These are phyloP conservation scores for Dendrostoma leiphaemia DNA, from an alignment of 2,329 filamentous ascomycete genomes.

Conservation along the genomic window DNA sequence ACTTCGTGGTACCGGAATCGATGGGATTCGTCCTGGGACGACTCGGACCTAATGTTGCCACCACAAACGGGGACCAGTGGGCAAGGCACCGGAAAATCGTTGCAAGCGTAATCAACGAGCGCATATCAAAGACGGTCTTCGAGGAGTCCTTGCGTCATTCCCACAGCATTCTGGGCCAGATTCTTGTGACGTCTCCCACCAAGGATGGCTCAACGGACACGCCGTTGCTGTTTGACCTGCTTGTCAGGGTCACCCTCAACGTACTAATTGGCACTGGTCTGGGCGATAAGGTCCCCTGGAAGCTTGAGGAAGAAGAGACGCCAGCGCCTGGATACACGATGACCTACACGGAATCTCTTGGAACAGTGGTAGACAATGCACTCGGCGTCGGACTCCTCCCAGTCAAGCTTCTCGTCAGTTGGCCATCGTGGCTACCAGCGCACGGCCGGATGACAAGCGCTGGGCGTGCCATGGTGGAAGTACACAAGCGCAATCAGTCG, in stretches of 20 bases:
- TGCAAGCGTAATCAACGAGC: constrained; percentile 34
- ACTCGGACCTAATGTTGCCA: constrained; percentile 33
- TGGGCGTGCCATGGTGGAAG: constrained; percentile 16
- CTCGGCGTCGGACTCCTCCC: neutral
- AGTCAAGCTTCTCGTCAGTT: neutral
- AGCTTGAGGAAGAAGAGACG: constrained; percentile 8
- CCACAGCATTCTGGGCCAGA: too few relatives aligned
- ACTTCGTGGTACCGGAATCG: constrained; percentile 30
- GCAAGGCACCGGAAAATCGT: constrained; percentile 34
- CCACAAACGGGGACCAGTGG: constrained; percentile 29
- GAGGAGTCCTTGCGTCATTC: too few relatives aligned
- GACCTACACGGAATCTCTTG: constrained; percentile 31
- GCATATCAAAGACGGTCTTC: constrained; percentile 34
- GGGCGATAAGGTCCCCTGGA: constrained; percentile 30
- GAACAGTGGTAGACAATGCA: neutral
- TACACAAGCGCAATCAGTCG: too few relatives aligned
- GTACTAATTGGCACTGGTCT: constrained; percentile 28
- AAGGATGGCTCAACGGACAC: too few relatives aligned
- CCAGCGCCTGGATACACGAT: constrained; percentile 1
- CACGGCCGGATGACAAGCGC: neutral
- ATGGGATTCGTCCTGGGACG: constrained; percentile 29
- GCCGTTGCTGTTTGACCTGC: constrained; percentile 28
- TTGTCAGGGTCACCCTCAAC: constrained; percentile 35
- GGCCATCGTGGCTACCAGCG: neutral
- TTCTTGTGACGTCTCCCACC: too few relatives aligned